A percentile compares a stretch with the other conserved stretches of the same genome.
These are phyloP conservation scores for Plasmodium ovale DNA, from an alignment of 169 alveolate species.

Conservation along the genomic window DNA sequence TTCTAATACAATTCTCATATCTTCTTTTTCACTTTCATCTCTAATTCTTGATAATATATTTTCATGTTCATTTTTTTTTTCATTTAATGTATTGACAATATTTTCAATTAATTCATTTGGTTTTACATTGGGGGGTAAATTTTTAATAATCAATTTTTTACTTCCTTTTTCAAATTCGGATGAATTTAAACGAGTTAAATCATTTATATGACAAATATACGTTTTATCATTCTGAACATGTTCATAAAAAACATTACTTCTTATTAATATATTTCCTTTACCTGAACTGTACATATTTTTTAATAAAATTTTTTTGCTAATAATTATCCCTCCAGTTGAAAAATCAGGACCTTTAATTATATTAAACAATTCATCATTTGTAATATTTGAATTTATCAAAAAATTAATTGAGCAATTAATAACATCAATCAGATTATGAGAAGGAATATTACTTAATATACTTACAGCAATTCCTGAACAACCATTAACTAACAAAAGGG, in stretches of 20 bases:
- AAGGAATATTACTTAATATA: slow-evolving; percentile 88
- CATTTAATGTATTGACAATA: slow-evolving; percentile 29
- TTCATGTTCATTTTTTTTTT: slow-evolving; percentile 71
- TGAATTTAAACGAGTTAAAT: slow-evolving; percentile 7
- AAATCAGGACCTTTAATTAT: slow-evolving; percentile 88
- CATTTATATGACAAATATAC: slow-evolving; percentile 27
- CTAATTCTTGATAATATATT: slow-evolving; percentile 58
- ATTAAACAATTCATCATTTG: slow-evolving; percentile 74
- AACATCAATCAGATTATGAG: slow-evolving; percentile 87
- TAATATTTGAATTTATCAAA: slow-evolving; percentile 72
- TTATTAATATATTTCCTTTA: slow-evolving; percentile 82
- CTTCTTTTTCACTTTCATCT: slow-evolving; percentile 79
- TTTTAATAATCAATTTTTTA: slow-evolving; percentile 55
- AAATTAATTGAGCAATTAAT: slow-evolving; percentile 78
- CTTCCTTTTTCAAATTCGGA: slow-evolving; percentile 30
- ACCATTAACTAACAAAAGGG: slow-evolving; percentile 87
- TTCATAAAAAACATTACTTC: slow-evolving; percentile 70
- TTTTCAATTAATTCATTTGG: slow-evolving; percentile 61
- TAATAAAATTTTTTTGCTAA: slow-evolving; percentile 72
- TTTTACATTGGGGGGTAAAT: slow-evolving; percentile 80
- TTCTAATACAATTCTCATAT: slow-evolving; percentile 78
- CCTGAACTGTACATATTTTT: slow-evolving; percentile 83
- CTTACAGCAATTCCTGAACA: slow-evolving; percentile 91
- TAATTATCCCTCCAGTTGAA: slow-evolving; percentile 89
- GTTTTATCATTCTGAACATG: slow-evolving; percentile 23